A percentile compares a stretch with the other conserved stretches of the same genome.
phyloP scores from a whole-genome alignment of 768 basidiomycete genomes.

The Mycena floridula region DNA sequence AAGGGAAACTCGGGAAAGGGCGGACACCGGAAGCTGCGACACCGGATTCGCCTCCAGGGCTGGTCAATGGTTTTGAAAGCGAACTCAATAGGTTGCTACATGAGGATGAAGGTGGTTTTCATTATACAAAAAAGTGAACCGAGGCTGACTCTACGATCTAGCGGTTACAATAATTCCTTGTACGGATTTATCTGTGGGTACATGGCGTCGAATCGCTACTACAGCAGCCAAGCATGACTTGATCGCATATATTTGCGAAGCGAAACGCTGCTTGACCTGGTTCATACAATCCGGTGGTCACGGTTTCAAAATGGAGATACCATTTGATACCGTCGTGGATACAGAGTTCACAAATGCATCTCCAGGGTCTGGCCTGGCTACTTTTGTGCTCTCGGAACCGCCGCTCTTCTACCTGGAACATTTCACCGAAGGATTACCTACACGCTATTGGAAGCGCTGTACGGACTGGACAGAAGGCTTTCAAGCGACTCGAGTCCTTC shows the following conservation, averaged over 20 bases:
- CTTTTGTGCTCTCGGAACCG: constrained; percentile 59
- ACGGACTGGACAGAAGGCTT: constrained; percentile 73
- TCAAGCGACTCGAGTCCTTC: constrained; percentile 59
- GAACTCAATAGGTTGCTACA: constrained; percentile 64
- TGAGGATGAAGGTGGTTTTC: constrained; percentile 60
- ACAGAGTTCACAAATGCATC: constrained; percentile 49
- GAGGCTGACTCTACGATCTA: constrained; percentile 21
- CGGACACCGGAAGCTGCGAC: constrained; percentile 28
- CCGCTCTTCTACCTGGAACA: constrained; percentile 68
- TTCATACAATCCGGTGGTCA: constrained; percentile 68
- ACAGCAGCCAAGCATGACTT: constrained; percentile 53
- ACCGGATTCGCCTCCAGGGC: constrained; percentile 45
- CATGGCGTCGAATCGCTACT: constrained; percentile 70
- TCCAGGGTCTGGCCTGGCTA: constrained; percentile 51
- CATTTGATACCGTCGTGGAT: constrained; percentile 56
- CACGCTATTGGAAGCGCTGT: constrained; percentile 55
- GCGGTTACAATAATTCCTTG: constrained; percentile 76
- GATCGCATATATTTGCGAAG: constrained; percentile 69
- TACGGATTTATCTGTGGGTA: constrained; percentile 66
- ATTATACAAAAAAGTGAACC: not conserved
- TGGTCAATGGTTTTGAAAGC: constrained; percentile 45
- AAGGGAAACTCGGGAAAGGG: constrained; percentile 44
- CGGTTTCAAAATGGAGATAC: constrained; percentile 83
- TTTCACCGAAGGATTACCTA: constrained; percentile 23
- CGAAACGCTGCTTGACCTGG: constrained; percentile 66